Evolutionary conservation across 306 rosid genomes (phyloP), one percentile per base, ranked within the genome.

Genomic region (Lotus japonicus): DNA sequence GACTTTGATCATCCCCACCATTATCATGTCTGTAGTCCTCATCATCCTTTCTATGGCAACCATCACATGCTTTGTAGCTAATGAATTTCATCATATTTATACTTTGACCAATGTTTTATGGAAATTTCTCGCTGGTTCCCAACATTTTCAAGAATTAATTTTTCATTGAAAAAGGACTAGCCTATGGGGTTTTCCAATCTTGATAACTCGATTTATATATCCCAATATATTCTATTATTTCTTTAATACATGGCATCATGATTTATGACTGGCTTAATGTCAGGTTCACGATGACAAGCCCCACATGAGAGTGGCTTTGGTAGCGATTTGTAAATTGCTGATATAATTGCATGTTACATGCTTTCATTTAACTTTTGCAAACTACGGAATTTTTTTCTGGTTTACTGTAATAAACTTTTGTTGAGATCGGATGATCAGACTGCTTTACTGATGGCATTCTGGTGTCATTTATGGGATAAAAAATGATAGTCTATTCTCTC

Each of bases 401-500:
- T n/a, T 41, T 19, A 39, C 18, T 23, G 1, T 53, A 4, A 52
- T 9, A 53, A 41, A 53, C 63, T 39, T 6, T 68, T 11, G 23
- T 9, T 16, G 14, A 50, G 11, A 18, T 17, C 5, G 18, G 28
- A 66, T 45, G 55, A 64, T 68, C 10, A 19, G 16, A 44, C 74
- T 23, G 17, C 55, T 23, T 56, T 28, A 35, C 66, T 56, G 57
- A 42, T 56, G 14, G 57, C 19, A 1, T 42, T 56, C 16, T 55
- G 56, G 43, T 56, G 52, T 39, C 50, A 9, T 71, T 31, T 43
- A 28, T 43, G 56, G 35, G 61, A 49, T 59, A 8, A 46, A 50
- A 5, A 33, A 71, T 60, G 31, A 53, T 68, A 46, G 60, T 59
- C 48, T 45, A 43, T 33, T 58, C 67, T 51, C 67, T 70, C 35